Base-by-base conservation (phyloP, 2,329 filamentous ascomycete species). In the Chaetothyriales sp. region DNA sequence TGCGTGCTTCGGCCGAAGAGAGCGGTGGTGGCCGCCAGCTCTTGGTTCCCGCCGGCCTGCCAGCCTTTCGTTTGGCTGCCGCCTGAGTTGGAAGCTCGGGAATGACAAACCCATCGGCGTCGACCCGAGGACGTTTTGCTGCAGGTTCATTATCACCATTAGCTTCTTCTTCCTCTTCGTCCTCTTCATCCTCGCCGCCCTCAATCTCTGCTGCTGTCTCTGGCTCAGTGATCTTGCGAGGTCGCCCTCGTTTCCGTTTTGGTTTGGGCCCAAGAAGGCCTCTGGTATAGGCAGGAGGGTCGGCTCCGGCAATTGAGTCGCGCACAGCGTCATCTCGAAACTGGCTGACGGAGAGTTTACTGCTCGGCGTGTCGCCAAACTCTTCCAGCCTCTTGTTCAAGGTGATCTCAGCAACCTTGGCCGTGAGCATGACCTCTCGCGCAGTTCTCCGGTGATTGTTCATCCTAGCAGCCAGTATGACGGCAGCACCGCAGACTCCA, bases 361-460 rank as follows among this genome's bases (percentile, higher is more conserved):
- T 87, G 54, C 84, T 88, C 55, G 86, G 84, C 0, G 90, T 95
- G 28, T 82, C 77, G 56, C 86, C 87, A 68, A 96, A 98, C 63
- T 98, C 92, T 57, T 89, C 82, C 8, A 98, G 72, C 55, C 92
- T 87, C 64, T 90, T 86, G 62, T 88, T 84, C 53, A 98, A 87
- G 6, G 92, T 98, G 54, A 87, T 78, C 57, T 93, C 93, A 43
- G 89, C 93, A 48, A 96, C 89, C 64, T 95, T 96, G 64, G 95
- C 90, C 39, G 95, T 86, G 64, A 95, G 96, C n/a, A 96, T 90
- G 7, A 98, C 85, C 67, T 98, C 92, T 26, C 88, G 80, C 10
- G 94, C 81, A 0, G 88, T 95, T 18, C 92, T 82, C 44, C 90
- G 84, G 64, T 93, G 98, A 67, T 96, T 96, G 75, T 95, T 94